Base-by-base conservation (phyloP, 441 rosid species). In the Geranium incanum region DNA sequence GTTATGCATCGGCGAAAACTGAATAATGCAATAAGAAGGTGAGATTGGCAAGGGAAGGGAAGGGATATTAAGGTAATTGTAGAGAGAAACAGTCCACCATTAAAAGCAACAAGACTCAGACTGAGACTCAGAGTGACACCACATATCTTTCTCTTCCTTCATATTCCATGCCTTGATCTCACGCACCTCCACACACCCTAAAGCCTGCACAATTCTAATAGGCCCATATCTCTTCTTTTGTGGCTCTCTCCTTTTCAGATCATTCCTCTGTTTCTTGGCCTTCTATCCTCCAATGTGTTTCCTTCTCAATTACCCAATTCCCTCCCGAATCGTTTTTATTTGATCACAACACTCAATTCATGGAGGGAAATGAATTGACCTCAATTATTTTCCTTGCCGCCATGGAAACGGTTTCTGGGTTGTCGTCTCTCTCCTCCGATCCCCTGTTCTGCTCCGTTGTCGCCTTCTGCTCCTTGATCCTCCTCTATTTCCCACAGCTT, bases 361-460 rank as follows among this genome's bases (percentile, higher is more conserved):
- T 80, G 85, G 79, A 76, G 74, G 77, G 59, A 65, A 70, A 70
- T 1, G 76, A 73, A 59, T 19, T 69, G 19, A 0, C 55, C 55
- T 6, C 3, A 2, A 45, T 6, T 11, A 3, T 3, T 23, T 18
- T 67, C 1, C 12, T 68, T 19, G 11, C 55, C 55, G 12, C 36
- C 59, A 18, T 48, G 57, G 50, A 48, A 12, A 18, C 69, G 36
- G 39, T 65, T 52, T 59, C 74, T 19, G 21, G 33, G 4, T 43
- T 59, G 60, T n/a, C 68, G 11, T 0, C 69, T 52, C 78, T 71
- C 55, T 41, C 52, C 21, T 38, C 79, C 33, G 64, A 87, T 70
- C 87, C 93, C 69, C 88, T 91, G 66, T 77, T 89, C 78, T 87
- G 88, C 21, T 80, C 82, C 81, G 66, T 85, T 68, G 19, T 83